Evolutionary conservation across 1,139 yeast genomes (phyloP).

Genomic region (Taphrina deformans): DNA sequence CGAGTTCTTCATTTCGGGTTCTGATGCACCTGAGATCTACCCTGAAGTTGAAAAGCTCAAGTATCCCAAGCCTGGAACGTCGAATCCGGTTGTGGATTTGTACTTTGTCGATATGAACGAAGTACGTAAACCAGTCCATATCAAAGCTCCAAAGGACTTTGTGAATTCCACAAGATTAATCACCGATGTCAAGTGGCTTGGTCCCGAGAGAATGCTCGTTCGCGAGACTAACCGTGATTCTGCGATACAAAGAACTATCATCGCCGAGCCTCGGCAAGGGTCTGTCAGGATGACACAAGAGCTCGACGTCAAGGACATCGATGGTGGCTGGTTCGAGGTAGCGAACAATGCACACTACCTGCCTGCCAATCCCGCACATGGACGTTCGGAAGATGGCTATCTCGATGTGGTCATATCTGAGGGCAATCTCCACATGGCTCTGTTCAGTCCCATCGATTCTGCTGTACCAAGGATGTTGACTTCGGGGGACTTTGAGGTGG

Average conservation of each 20-base stretch:
- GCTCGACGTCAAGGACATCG: constrained; percentile 49
- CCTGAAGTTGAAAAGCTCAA: constrained; percentile 60
- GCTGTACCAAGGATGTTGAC: constrained; percentile 57
- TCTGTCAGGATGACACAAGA: constrained; percentile 52
- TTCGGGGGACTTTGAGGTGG: constrained; percentile 68
- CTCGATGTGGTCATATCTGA: constrained; percentile 70
- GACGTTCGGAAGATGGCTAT: constrained; percentile 57
- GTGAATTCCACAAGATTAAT: constrained; percentile 56
- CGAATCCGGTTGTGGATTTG: constrained; percentile 64
- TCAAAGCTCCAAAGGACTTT: constrained; percentile 40
- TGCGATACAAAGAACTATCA: constrained; percentile 56
- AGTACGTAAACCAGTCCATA: constrained; percentile 21
- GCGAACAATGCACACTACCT: constrained; percentile 68
- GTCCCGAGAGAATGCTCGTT: constrained; percentile 55
- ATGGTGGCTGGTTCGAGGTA: constrained; percentile 73
- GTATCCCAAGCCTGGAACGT: constrained; percentile 87
- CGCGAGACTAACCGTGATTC: constrained; percentile 75
- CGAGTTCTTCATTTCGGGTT: constrained; percentile 54
- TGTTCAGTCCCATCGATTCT: constrained; percentile 56
- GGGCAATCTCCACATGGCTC: constrained; percentile 68
- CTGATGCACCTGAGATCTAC: constrained; percentile 50
- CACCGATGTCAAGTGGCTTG: constrained; percentile 74
- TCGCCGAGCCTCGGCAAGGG: constrained; percentile 51
- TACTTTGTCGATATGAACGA: constrained; percentile 43
- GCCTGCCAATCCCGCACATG: constrained; percentile 56